Conservation (phyloP, 2,329 filamentous ascomycete species). For the Colletotrichum truncatum region DNA sequence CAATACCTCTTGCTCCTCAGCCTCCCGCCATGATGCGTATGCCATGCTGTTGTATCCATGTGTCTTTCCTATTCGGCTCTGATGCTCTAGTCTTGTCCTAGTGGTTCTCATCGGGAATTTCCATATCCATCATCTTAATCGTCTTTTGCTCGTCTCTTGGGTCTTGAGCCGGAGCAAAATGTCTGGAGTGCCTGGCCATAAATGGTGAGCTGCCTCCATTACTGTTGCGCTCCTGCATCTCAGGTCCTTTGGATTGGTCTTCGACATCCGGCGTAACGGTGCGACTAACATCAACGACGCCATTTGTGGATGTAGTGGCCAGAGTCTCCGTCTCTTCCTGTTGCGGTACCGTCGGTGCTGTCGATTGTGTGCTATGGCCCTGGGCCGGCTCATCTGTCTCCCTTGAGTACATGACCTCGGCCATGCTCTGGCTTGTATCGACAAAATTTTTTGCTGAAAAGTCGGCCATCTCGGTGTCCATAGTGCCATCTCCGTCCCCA, state of each 20-base stretch:
- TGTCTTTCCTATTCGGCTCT: not conserved
- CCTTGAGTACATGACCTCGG: constrained; percentile 7
- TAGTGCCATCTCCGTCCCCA: constrained; percentile 35
- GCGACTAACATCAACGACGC: constrained; percentile 28
- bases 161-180: constrained; percentile 11
- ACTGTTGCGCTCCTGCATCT: constrained; percentile 54
- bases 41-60: not conserved
- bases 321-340: constrained; percentile 23
- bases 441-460: constrained; percentile 15
- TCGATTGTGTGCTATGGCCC: constrained; percentile 22
- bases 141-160: constrained; percentile 31
- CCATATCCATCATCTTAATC: constrained; percentile 48
- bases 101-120: constrained; percentile 39
- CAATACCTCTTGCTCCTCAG: not conserved
- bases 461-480: constrained; percentile 39
- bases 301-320: constrained; percentile 24
- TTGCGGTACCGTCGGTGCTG: constrained; percentile 29
- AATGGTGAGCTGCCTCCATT: constrained; percentile 35
- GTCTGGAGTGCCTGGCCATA: constrained; percentile 32
- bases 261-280: constrained; percentile 30
- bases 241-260: constrained; percentile 42
- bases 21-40: not conserved
- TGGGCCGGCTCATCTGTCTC: constrained; percentile 26
- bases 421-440: not conserved
- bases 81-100: constrained; percentile 20